Conservation (phyloP, 495 filamentous ascomycete genomes). For the Annulohypoxylon maeteangense region DNA sequence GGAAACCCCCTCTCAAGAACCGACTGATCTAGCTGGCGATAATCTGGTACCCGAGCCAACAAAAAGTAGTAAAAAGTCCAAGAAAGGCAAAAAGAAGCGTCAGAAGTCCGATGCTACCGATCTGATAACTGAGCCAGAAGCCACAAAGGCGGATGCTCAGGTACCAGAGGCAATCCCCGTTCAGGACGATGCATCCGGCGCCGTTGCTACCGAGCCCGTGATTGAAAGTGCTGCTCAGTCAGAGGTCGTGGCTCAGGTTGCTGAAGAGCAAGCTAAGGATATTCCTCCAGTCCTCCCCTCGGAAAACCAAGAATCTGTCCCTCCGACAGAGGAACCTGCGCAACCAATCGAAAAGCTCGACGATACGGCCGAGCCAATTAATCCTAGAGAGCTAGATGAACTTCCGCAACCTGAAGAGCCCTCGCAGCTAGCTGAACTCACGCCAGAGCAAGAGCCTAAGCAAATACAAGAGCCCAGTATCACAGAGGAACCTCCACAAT, state of each 20-base stretch:
- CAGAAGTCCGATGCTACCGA: constrained; percentile 25
- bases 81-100: constrained; percentile 49
- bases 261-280: neutral
- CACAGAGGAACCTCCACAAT: neutral
- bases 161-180: neutral
- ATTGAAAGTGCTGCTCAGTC: neutral
- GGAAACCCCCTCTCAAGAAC: constrained; percentile 12
- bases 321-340: neutral
- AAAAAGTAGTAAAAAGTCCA: constrained; percentile 19
- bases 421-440: neutral
- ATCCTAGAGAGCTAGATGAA: neutral
- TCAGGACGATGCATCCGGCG: neutral
- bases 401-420: neutral
- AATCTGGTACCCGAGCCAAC: constrained; percentile 8
- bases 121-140: constrained; percentile 12
- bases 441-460: neutral
- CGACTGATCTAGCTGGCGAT: neutral
- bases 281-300: neutral
- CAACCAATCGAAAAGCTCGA: neutral
- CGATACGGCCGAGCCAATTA: neutral
- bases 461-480: neutral
- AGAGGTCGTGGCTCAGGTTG: neutral
- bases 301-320: neutral
- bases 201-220: neutral
- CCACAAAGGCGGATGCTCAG: constrained; percentile 4